Base-by-base conservation (phyloP, 495 filamentous ascomycete species). In the Bacidia rubella region DNA sequence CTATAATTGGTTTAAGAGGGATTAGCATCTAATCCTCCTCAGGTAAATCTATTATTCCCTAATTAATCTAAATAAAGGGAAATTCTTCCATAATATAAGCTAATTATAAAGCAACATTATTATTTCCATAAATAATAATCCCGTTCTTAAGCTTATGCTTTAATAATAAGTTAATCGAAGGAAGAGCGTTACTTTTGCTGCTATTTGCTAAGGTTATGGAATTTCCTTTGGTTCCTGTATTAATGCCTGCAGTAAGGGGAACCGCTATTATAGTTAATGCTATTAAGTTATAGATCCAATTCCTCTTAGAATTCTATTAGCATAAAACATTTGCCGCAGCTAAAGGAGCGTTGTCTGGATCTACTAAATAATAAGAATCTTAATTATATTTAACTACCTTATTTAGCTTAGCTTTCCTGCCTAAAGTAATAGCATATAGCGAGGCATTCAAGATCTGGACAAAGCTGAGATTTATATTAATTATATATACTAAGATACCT, bases 391-490 rank as follows among this genome's bases (percentile, higher is more conserved):
- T 15, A 7, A 35, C 15, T 35, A 35, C 29, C 29, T 35, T 35
- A 15, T 15, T 35, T 35, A 35, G 15, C 29, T 35, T 35, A 35
- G 29, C 29, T 35, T 44, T 44, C 12, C 20, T 44, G 17, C 41
- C 17, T 17, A 44, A 44, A 44, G 19, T 17, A 9, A 32, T 25
- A 48, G 7, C 5, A 45, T 32, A 39, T 46, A 47, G 19, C 39
- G 17, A 12, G 21, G 47, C 32, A 54, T 46, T 46, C 22, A 38
- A 47, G 47, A 41, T 49, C 51, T 54, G 39, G 22, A 39, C 3
- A 55, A 43, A 55, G 38, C 38, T 3, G 43, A 44, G 26, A 27
- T 53, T 41, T 27, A 38, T 2, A 22, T 20, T 19, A 51, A 40
- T 10, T 27, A 38, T 25, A 7, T 44, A 11, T 20, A 35, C 11